phyloP scores from a whole-genome alignment of 306 rosid genomes.

The Pyrus bretschneideri region DNA sequence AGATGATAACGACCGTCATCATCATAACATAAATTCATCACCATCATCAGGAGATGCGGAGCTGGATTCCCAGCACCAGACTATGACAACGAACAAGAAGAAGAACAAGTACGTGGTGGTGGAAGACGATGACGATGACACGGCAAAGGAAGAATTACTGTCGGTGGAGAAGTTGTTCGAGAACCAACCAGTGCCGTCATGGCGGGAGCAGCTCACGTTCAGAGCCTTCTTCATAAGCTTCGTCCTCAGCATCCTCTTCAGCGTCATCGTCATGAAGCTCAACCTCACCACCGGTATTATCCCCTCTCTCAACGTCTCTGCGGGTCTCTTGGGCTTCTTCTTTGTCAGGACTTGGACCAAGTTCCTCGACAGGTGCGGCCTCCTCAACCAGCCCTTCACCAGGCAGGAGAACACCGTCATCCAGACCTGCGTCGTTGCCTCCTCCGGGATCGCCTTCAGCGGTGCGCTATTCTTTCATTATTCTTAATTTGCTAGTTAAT shows the following conservation, averaged over 20 bases:
- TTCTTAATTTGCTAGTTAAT: background rate
- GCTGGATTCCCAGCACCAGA: background rate
- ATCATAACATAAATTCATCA: too few relatives aligned
- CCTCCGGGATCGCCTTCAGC: constrained; percentile 44
- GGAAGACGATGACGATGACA: background rate
- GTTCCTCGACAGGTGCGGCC: constrained; percentile 10
- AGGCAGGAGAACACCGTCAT: constrained; percentile 46
- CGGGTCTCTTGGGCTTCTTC: constrained; percentile 40
- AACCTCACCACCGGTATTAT: constrained; percentile 41
- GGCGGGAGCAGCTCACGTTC: constrained; percentile 33
- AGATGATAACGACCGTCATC: background rate
- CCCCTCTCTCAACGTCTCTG: constrained; percentile 38
- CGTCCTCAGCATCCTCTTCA: constrained; percentile 32
- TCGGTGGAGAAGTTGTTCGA: constrained; percentile 34
- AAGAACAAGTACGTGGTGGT: background rate
- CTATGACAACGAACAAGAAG: background rate
- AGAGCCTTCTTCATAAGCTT: constrained; percentile 35
- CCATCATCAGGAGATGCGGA: background rate
- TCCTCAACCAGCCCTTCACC: constrained; percentile 34
- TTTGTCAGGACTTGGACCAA: constrained; percentile 41
- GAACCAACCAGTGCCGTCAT: constrained; percentile 22
- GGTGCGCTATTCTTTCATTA: constrained; percentile 6
- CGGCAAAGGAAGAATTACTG: background rate
- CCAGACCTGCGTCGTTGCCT: constrained; percentile 48
- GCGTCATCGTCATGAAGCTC: constrained; percentile 43